These are phyloP conservation scores for Podila epigama DNA, from an alignment of 192 early-diverging fungal genomes.

Conservation along the genomic window DNA sequence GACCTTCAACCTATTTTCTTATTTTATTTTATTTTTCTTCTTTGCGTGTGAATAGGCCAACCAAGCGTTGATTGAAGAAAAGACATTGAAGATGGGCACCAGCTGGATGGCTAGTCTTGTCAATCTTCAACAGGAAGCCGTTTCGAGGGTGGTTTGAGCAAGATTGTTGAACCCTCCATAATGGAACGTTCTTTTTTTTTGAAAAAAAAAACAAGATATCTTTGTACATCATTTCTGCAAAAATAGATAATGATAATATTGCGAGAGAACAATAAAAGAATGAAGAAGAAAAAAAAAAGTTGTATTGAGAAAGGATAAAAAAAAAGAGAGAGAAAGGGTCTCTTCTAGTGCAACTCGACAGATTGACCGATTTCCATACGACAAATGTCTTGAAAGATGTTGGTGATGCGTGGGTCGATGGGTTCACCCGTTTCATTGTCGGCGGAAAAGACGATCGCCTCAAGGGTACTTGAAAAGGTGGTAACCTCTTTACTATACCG, in stretches of 20 bases:
- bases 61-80: constrained; percentile 39
- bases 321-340: too few species aligned
- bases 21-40: neutral
- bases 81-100: constrained; percentile 32
- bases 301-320: too few species aligned
- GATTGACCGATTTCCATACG: constrained; percentile 49
- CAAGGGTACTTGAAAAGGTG: constrained; percentile 52
- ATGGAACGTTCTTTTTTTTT: neutral
- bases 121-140: constrained; percentile 32
- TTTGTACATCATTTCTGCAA: neutral
- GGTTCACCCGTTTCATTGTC: constrained; percentile 31
- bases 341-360: constrained; percentile 39
- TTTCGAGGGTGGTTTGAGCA: constrained; percentile 22
- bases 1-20: neutral
- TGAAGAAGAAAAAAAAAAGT: neutral
- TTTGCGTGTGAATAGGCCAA: constrained; percentile 14
- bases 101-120: constrained; percentile 47
- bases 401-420: constrained; percentile 28
- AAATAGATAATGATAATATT: too few species aligned
- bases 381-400: constrained; percentile 47
- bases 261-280: neutral
- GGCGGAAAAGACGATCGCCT: constrained; percentile 55
- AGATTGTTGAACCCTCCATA: neutral
- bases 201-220: neutral
- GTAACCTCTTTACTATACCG: constrained; percentile 59